Evolutionary conservation across 2,329 filamentous ascomycete genomes (phyloP).

Genomic region (Didymella sp.): DNA sequence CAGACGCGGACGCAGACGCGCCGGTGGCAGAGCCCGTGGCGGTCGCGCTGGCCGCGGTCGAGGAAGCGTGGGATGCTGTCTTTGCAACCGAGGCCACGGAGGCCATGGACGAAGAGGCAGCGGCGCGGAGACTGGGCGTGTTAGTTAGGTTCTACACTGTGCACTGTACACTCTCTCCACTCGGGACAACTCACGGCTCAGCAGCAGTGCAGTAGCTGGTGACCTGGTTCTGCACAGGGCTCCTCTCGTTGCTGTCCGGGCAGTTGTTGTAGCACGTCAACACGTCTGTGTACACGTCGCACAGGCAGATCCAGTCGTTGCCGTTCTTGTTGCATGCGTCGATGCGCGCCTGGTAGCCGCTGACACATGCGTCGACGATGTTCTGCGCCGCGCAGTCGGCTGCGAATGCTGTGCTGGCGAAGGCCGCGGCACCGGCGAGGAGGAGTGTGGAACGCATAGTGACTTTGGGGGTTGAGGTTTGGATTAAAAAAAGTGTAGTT

Average conservation of each 20-base stretch:
- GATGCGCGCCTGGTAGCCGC: slow-evolving; percentile 52
- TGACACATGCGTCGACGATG: slow-evolving; percentile 60
- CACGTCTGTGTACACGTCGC: slow-evolving; percentile 61
- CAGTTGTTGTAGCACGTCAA: slow-evolving; percentile 71
- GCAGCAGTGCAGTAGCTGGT: slow-evolving; percentile 53
- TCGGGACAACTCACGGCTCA: slow-evolving; percentile 43
- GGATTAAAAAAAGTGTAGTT: neutral
- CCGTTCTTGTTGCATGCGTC: slow-evolving; percentile 48
- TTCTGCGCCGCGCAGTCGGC: slow-evolving; percentile 50
- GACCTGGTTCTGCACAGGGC: slow-evolving; percentile 46
- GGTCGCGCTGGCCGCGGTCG: slow-evolving; percentile 11
- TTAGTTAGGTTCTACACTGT: too few species aligned
- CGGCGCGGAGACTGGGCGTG: slow-evolving; percentile 25
- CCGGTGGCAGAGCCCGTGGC: slow-evolving; percentile 18
- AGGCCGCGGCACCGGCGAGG: slow-evolving; percentile 36
- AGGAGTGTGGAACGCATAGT: slow-evolving; percentile 46
- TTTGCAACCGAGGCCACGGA: slow-evolving; percentile 29
- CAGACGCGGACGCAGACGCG: slow-evolving; percentile 13
- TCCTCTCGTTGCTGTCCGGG: slow-evolving; percentile 55
- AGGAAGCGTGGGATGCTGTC: slow-evolving; percentile 21
- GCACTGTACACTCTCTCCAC: too few species aligned
- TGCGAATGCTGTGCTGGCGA: slow-evolving; percentile 46
- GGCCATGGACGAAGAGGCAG: slow-evolving; percentile 27
- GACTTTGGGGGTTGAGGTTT: neutral
- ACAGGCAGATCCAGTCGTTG: slow-evolving; percentile 65